Conservation (phyloP, 2,329 filamentous ascomycete species). For the Aspergillus ruber region DNA sequence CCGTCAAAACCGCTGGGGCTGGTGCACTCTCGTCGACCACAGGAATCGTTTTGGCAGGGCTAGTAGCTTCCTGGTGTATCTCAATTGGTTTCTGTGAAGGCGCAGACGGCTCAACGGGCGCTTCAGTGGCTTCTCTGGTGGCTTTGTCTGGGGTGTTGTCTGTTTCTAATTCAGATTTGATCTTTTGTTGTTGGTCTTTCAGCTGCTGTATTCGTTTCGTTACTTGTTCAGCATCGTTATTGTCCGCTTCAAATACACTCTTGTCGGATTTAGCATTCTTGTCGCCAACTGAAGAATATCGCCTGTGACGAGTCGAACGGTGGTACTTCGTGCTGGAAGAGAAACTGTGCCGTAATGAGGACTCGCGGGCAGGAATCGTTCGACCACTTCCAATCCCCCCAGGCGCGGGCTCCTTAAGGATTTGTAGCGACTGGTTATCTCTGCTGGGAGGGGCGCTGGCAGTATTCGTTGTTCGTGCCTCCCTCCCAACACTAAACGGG, state of each 20-base stretch:
- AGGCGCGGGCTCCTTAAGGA: conserved; percentile 23
- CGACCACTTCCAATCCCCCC: conserved; percentile 42
- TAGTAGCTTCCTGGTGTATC: background rate
- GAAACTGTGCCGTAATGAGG: conserved; percentile 55
- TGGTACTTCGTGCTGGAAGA: conserved; percentile 49
- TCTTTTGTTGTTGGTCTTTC: conserved; percentile 51
- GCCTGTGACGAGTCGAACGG: conserved; percentile 43
- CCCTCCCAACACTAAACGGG: conserved; percentile 13
- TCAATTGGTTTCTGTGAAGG: conserved; percentile 12
- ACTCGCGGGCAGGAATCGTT: conserved; percentile 61
- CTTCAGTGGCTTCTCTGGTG: conserved; percentile 8
- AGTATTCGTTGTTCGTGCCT: conserved; percentile 11
- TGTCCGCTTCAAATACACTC: conserved; percentile 31
- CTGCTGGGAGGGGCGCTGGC: conserved; percentile 17
- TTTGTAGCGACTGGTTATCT: conserved; percentile 32
- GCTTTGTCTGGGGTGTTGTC: conserved; percentile 27
- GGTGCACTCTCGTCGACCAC: conserved; percentile 58
- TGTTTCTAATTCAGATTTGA: conserved; percentile 44
- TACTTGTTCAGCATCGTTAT: conserved; percentile 48
- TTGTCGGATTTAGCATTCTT: conserved; percentile 36
- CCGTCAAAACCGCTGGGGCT: conserved; percentile 61
- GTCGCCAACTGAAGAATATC: conserved; percentile 31
- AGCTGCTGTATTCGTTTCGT: conserved; percentile 53
- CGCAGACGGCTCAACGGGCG: conserved; percentile 9
- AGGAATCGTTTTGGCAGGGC: background rate